Base-by-base conservation (phyloP, 129 eudicot genomes). In the Artemisia annua region DNA sequence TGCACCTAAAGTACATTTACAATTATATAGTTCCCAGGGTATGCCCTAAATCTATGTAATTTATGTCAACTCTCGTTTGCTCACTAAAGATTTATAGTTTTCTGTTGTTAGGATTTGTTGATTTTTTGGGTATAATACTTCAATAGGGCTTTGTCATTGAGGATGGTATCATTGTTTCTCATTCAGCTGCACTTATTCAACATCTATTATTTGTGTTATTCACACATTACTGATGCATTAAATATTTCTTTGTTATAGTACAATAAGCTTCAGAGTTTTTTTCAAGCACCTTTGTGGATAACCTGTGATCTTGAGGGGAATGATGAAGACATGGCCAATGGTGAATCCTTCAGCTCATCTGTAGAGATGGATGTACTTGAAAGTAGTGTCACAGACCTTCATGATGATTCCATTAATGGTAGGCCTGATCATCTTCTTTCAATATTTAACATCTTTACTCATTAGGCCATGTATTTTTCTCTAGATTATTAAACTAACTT, bases 291-390 rank as follows among this genome's bases (percentile, higher is more conserved):
- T 48, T 66, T 79, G 10, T 86, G 97, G 96, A 85, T 94, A 80
- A 83, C 85, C 82, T 94, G 97, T 86, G 84, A 83, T 85, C 53
- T 90, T 78, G 99, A 90, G 75, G 97, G 94, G 32, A 94, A 90
- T 73, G 82, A 50, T 66, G 78, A 62, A 64, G 91, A 84, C 67
- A 56, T 75, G 57, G 68, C 78, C 26, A 72, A 84, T 80, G 89
- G 80, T 74, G 93, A 91, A 53, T 50, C 70, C 35, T 48, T 70
- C 71, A 72, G 75, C 69, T 83, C 90, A 35, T 77, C 83, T 57
- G 91, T 80, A 48, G 99, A 90, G 84, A 94, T 94, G 99, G 99
- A 94, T 86, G 93, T 94, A 14, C 68, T 84, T 55, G 97, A 94
- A 86, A 77, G 85, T 73, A 56, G 56, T 46, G 62, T 81, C 58